Percentiles rank a stretch among this genome's conserved stretches.
Evolutionary conservation across 2,329 filamentous ascomycete genomes (phyloP).

Genomic region (Knoxdaviesia capensis): DNA sequence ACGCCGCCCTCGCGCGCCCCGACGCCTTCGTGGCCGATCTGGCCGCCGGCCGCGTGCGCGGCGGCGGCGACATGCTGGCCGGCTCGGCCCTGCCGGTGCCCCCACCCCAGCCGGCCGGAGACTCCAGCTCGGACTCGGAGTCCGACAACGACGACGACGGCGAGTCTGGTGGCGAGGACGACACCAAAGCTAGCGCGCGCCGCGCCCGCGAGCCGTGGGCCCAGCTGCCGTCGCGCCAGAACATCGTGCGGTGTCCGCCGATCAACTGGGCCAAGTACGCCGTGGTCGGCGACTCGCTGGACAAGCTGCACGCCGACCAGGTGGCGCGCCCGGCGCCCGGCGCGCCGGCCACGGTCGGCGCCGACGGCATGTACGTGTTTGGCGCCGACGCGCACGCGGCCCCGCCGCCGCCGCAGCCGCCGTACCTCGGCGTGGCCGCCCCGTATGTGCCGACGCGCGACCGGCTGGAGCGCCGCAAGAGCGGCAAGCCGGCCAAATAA

Average conservation of each 20-base stretch:
- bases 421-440: constrained; percentile 30
- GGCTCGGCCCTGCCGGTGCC: constrained; percentile 2
- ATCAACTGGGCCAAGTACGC: constrained; percentile 94
- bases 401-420: background rate
- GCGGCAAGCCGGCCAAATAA: background rate
- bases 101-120: background rate
- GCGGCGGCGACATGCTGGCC: constrained; percentile 12
- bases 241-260: constrained; percentile 66
- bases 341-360: constrained; percentile 21
- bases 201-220: too few relatives aligned
- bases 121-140: constrained; percentile 6
- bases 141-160: constrained; percentile 11
- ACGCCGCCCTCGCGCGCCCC: constrained; percentile 49
- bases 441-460: constrained; percentile 31
- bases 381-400: constrained; percentile 16
- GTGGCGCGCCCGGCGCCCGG: constrained; percentile 39
- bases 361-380: constrained; percentile 30
- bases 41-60: constrained; percentile 35
- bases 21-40: constrained; percentile 53
- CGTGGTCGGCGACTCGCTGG: constrained; percentile 55
- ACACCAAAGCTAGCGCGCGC: constrained; percentile 10
- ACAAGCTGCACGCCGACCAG: constrained; percentile 72
- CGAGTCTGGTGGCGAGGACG: constrained; percentile 11
- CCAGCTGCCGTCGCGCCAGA: constrained; percentile 56
- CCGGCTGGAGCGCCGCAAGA: background rate